phyloP scores from a whole-genome alignment of 2,329 filamentous ascomycete species.

The Apiospora marii region DNA sequence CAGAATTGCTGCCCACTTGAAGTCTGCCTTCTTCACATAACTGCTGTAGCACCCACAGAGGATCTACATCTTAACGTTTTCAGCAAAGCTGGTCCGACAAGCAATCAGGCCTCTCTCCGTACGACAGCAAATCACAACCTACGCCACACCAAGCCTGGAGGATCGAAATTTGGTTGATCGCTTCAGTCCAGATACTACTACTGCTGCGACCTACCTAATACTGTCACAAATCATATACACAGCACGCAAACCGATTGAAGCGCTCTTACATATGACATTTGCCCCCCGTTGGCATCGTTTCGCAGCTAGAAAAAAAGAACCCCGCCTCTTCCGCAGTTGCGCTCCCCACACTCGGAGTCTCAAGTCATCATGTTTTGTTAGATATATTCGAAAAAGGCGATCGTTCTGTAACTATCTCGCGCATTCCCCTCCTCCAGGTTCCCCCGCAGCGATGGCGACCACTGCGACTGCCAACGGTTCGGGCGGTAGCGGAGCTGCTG shows the following conservation, averaged over 20 bases:
- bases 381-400: neutral
- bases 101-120: constrained; percentile 12
- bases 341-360: neutral
- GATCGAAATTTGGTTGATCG: neutral
- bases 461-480: constrained; percentile 54
- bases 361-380: constrained; percentile 20
- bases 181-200: neutral
- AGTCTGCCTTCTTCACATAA: neutral
- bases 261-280: neutral
- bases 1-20: neutral
- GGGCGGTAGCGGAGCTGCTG: constrained; percentile 37
- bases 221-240: constrained; percentile 6
- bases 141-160: constrained; percentile 8
- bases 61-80: neutral
- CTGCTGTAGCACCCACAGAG: neutral
- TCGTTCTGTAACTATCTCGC: neutral
- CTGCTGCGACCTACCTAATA: neutral
- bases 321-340: constrained; percentile 12
- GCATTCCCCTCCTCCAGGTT: neutral
- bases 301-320: neutral
- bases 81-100: neutral
- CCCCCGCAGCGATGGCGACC: constrained; percentile 49
- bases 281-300: neutral
- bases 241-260: neutral
- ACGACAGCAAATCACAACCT: constrained; percentile 11